A percentile compares a stretch with the other conserved stretches of the same genome.
These are phyloP conservation scores for Fagopyrum esculentum DNA, from an alignment of 148 eudicot genomes.

Conservation along the genomic window DNA sequence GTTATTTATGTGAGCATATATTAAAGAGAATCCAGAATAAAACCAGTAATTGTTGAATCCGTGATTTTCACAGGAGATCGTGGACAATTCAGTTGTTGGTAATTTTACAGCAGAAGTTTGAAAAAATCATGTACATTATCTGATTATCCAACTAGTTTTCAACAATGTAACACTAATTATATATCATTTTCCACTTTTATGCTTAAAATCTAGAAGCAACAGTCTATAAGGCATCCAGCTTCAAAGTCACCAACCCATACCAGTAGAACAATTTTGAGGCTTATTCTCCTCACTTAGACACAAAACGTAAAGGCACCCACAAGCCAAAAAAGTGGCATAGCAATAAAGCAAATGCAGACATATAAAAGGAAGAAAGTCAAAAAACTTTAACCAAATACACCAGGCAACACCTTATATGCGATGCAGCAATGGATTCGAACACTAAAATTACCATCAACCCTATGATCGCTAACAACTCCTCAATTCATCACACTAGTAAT, in stretches of 20 bases:
- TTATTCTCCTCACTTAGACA: background rate
- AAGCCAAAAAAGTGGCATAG: background rate
- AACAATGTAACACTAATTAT: background rate
- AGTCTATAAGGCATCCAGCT: background rate
- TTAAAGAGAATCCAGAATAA: background rate
- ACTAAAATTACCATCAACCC: background rate
- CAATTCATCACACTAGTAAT: background rate
- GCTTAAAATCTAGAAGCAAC: background rate
- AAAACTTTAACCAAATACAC: background rate
- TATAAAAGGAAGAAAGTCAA: background rate
- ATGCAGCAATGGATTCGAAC: background rate
- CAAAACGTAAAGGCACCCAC: background rate
- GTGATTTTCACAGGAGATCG: constrained; percentile 1
- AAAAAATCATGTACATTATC: too few relatives aligned
- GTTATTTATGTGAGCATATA: background rate
- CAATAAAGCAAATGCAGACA: background rate
- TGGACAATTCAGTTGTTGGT: background rate
- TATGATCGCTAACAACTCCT: background rate
- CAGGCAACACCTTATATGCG: background rate
- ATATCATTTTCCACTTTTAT: background rate
- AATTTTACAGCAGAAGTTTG: too few relatives aligned
- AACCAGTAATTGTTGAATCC: background rate
- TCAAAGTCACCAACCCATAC: background rate
- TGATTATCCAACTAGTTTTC: too few relatives aligned
- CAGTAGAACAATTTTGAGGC: background rate